Evolutionary conservation across 2,329 filamentous ascomycete genomes (phyloP), one percentile per base, ranked within the genome.

Genomic region (Colletotrichum sp.): DNA sequence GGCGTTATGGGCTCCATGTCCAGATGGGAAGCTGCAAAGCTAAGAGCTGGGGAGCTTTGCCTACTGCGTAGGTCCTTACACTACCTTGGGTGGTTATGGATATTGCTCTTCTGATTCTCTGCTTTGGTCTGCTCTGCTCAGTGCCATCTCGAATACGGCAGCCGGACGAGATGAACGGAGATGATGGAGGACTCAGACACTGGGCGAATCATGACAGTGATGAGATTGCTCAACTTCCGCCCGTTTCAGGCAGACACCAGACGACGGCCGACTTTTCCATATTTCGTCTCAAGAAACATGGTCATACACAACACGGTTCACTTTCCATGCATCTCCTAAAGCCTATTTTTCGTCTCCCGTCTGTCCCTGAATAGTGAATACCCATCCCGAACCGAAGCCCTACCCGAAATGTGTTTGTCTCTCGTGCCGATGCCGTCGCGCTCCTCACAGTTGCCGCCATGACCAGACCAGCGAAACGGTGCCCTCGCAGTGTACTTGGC

Each of bases 181-280:
- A 52, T 52, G 44, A 52, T 24, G 44, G 21, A 52, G 44, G 44
- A 24, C 44, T 59, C 55, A n/a, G 55, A 28, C 55, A 59, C 24
- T 30, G 26, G 21, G 6, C 24, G 21, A 26, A 59, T 59, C 55
- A 59, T 59, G 44, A 24, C 6, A 52, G 39, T 52, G n/a, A 52
- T 21, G 44, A 21, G 44, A 21, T 21, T 52, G 70, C 64, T 60
- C 70, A 32, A 69, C 73, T 76, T 34, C 70, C 44, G 44, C 28
- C 64, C 32, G 73, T 73, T 76, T 76, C 73, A 76, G 59, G 44
- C 13, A 55, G 32, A 76, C 64, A 60, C 69, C 44, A 69, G 73
- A 76, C 65, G 73, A 69, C 70, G 73, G 70, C 63, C 12, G 49
- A 26, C 62, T 28, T 12, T 72, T 30, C 62, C 63, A 18, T 32